These are phyloP conservation scores for Xylaria telfairii DNA, from an alignment of 495 filamentous ascomycete species.

Conservation along the genomic window DNA sequence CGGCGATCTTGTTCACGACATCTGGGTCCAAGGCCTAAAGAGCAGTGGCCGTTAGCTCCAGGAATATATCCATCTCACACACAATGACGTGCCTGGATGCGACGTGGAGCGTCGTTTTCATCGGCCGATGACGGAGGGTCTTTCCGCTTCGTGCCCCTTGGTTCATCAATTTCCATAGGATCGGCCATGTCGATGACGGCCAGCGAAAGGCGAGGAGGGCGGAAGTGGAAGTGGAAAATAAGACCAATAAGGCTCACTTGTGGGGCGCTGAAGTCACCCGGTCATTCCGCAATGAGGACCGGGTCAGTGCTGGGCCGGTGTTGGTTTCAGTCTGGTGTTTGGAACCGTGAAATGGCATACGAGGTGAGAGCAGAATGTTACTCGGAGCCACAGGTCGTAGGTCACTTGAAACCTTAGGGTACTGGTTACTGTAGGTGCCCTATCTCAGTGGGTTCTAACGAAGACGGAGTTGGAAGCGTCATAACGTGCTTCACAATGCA, in stretches of 20 bases:
- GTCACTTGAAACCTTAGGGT: not conserved
- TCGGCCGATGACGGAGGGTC: slow-evolving; percentile 48
- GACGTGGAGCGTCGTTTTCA: slow-evolving; percentile 63
- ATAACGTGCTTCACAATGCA: not conserved
- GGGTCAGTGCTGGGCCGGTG: not conserved
- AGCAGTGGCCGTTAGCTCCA: slow-evolving; percentile 26
- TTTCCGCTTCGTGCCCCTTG: slow-evolving; percentile 69
- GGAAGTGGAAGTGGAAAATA: not conserved
- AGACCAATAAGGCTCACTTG: not conserved
- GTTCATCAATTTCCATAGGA: slow-evolving; percentile 53
- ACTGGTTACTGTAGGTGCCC: too few species aligned
- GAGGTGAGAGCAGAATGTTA: not conserved
- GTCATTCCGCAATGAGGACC: not conserved
- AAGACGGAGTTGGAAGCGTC: not conserved
- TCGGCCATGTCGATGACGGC: slow-evolving; percentile 51
- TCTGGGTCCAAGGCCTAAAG: slow-evolving; percentile 84
- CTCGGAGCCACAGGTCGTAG: not conserved
- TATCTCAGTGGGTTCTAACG: too few species aligned
- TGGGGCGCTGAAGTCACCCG: not conserved
- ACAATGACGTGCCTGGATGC: slow-evolving; percentile 63
- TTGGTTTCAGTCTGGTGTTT: slow-evolving; percentile 13
- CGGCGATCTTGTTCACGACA: slow-evolving; percentile 98
- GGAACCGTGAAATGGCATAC: not conserved
- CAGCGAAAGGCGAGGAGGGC: not conserved
- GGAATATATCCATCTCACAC: not conserved